Evolutionary conservation across 2,329 filamentous ascomycete species (phyloP), one percentile per base, ranked within the genome.

Genomic region (Aureobasidium melanogenum): DNA sequence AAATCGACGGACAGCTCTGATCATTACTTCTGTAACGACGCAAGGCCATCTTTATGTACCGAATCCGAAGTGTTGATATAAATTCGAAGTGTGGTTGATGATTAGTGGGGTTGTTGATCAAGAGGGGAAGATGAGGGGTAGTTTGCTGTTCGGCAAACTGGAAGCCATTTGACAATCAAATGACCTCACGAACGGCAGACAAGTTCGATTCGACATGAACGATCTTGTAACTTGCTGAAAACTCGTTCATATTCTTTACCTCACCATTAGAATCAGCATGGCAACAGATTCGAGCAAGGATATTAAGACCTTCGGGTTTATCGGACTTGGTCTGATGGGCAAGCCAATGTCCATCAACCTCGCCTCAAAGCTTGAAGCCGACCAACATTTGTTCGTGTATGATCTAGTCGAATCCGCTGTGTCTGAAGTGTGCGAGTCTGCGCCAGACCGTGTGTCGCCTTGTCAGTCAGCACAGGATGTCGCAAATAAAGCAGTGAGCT

Each of bases 321-420:
- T 84, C 48, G 80, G 81, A 65, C 73, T 83, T 1, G 81, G 81
- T n/a, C 74, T 76, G 12, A 83, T 83, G 81, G 81, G 81, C 0
- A 74, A 73, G 57, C 80, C 80, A 12, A 83, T 83, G 80, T 74
- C 77, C 5, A 69, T 68, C 22, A 79, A 82, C 67, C 71, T 83
- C 26, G 75, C 77, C 10, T 73, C 74, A 24, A 82, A 80, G 64
- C 71, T 80, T 51, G 71, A 75, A 3, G 26, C 67, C 10, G 70
- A 74, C 12, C 76, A 76, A 9, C 71, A 71, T 3, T 75, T 82
- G 61, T 76, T 76, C 65, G 74, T 81, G 8, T 79, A 77, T 65
- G 81, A 83, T 66, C 74, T 83, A 4, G 72, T 77, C 5, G 69
- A 74, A 48, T 66, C 73, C 12, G 73, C 71, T 5, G 68, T 81